Evolutionary conservation across 768 basidiomycete genomes (phyloP).

Genomic region (Lentinula edodes): DNA sequence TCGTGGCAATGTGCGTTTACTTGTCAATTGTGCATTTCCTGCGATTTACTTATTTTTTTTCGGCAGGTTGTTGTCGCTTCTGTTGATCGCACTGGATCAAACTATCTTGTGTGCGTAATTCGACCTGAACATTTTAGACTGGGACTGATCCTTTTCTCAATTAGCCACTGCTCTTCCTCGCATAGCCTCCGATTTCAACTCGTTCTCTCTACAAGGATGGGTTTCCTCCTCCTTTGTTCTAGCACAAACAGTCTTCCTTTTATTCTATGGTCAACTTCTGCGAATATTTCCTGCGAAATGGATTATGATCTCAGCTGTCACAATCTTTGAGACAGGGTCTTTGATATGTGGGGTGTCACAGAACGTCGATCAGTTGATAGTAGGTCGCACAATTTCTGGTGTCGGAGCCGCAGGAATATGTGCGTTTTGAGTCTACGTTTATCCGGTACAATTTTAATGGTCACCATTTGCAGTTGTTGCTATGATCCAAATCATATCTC

Average conservation of each 20-base stretch:
- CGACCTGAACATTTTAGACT: not conserved
- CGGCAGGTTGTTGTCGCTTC: conserved; percentile 8
- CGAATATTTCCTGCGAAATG: conserved; percentile 26
- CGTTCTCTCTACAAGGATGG: conserved; percentile 6
- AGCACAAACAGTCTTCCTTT: conserved; percentile 17
- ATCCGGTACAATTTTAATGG: no score
- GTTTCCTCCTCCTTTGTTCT: conserved; percentile 18
- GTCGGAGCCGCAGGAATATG: conserved; percentile 33
- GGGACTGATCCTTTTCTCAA: not conserved
- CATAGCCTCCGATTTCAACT: conserved; percentile 17
- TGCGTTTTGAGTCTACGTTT: not conserved
- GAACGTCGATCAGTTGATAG: conserved; percentile 22
- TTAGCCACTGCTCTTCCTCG: conserved; percentile 20
- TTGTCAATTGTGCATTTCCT: not conserved
- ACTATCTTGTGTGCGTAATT: conserved; percentile 25
- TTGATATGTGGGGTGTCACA: conserved; percentile 30
- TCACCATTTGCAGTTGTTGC: not conserved
- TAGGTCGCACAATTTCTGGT: conserved; percentile 38
- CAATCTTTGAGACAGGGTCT: conserved; percentile 38
- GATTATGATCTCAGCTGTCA: conserved; percentile 10
- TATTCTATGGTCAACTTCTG: conserved; percentile 24
- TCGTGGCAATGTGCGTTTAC: conserved; percentile 3
- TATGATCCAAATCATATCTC: conserved; percentile 12
- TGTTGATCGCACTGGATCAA: conserved; percentile 29
- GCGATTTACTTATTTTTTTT: not conserved